Base-by-base conservation (phyloP, 768 basidiomycete genomes). In the Mycena kentingensis region DNA sequence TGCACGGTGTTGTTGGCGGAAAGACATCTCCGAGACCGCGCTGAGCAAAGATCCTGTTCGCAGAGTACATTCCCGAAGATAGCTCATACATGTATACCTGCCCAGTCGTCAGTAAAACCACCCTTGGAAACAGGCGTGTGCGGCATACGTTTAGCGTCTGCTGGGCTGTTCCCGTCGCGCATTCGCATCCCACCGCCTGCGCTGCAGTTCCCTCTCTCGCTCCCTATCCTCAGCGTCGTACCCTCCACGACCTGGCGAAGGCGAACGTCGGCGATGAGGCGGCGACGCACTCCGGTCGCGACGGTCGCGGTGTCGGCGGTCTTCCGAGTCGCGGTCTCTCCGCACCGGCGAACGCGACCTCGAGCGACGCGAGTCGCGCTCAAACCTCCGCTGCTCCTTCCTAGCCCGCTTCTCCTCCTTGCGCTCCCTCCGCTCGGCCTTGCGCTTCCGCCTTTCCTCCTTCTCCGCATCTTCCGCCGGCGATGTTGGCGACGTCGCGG, bases 161-260 rank as follows among this genome's bases (percentile, higher is more conserved):
- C 42, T 41, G 7, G 44, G 43, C 51, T 52, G 51, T 27, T 79
- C 71, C 55, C 81, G 73, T 43, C 70, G 63, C 11, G 71, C 54
- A 58, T 77, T 78, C 44, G 65, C 61, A 48, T 81, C 77, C 84
- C 84, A 84, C 37, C 79, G 65, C 58, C 74, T 73, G 21, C 84
- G 70, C 54, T 81, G 78, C 35, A 73, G 65, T 52, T 72, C 75
- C 37, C 80, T 60, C 47, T 74, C 72, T 29, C 65, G 62, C 53
- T 71, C 68, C 42, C 69, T 63, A 50, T 70, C 68, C 8, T 46
- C 55, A 5, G 64, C 63, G 48, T 66, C 69, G 52, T 77, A 77
- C 3, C 53, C 65, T 7, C 24, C 44, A 12, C 49, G 43, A 49
- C 51, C 48, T 32, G 6, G 42, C 7, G 46, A 16, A 46, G 48